Conservation (phyloP, 2,329 filamentous ascomycete species). For the Allantophomopsis cytisporea region DNA sequence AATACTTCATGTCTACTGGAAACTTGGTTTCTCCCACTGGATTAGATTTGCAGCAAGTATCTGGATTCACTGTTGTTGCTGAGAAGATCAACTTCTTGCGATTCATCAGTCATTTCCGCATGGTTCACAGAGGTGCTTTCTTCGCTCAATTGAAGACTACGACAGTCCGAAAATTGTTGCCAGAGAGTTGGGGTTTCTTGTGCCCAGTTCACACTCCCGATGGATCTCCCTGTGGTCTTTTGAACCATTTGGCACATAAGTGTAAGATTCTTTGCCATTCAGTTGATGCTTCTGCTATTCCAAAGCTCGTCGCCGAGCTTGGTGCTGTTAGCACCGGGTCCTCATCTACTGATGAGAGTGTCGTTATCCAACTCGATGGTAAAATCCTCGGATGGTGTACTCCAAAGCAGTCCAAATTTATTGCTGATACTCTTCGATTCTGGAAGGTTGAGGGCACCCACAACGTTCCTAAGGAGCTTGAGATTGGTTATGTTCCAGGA, state of each 20-base stretch:
- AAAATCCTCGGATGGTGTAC: conserved; percentile 82
- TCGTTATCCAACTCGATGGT: conserved; percentile 84
- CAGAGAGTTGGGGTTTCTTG: conserved; percentile 95
- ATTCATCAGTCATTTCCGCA: conserved; percentile 97
- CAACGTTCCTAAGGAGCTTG: conserved; percentile 67
- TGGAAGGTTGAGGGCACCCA: conserved; percentile 91
- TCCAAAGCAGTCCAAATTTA: conserved; percentile 66
- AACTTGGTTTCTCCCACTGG: conserved; percentile 87
- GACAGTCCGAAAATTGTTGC: conserved; percentile 85
- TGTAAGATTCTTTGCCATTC: conserved; percentile 73
- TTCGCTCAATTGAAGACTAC: conserved; percentile 97
- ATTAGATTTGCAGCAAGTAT: conserved; percentile 85
- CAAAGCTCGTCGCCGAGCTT: conserved; percentile 61
- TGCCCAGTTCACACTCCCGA: conserved; percentile 97
- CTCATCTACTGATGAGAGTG: conserved; percentile 68
- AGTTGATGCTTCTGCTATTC: conserved; percentile 62
- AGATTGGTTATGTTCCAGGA: conserved; percentile 82
- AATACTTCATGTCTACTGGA: conserved; percentile 94
- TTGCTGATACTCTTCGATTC: conserved; percentile 77
- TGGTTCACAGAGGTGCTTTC: conserved; percentile 98
- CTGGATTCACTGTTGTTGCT: conserved; percentile 90
- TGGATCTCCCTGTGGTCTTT: conserved; percentile 82
- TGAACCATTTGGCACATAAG: conserved; percentile 93
- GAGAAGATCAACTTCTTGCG: conserved; percentile 99
- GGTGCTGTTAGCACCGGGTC: conserved; percentile 67